A percentile compares a stretch with the other conserved stretches of the same genome.
Conservation (phyloP, 495 filamentous ascomycete species). For the Elaphomyces granulatus region DNA sequence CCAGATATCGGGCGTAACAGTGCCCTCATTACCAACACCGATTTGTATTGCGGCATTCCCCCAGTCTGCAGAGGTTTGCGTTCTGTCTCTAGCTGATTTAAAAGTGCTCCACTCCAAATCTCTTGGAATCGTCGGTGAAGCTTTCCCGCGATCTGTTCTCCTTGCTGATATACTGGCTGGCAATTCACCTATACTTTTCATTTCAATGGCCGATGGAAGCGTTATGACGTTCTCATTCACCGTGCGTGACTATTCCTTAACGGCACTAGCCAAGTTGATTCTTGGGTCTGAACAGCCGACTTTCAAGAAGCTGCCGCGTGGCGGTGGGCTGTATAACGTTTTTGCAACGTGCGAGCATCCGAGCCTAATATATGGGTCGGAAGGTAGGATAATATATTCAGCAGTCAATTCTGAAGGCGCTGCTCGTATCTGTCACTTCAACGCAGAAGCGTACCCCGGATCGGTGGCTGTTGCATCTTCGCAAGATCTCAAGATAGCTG, state of each 20-base stretch:
- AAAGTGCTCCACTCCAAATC: conserved; percentile 47
- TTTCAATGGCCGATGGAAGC: conserved; percentile 90
- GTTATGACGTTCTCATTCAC: conserved; percentile 77
- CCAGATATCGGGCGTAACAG: conserved; percentile 74
- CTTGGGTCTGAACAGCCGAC: conserved; percentile 74
- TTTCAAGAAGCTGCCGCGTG: conserved; percentile 59
- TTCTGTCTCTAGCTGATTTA: conserved; percentile 51
- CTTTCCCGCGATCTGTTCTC: conserved; percentile 70
- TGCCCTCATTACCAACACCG: conserved; percentile 33
- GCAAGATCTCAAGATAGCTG: conserved; percentile 60
- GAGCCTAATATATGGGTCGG: conserved; percentile 77
- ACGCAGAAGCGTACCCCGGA: conserved; percentile 64
- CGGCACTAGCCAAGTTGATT: conserved; percentile 61
- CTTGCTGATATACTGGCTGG: conserved; percentile 54
- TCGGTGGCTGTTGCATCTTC: conserved; percentile 70
- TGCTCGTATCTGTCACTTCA: conserved; percentile 64
- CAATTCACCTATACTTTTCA: conserved; percentile 60
- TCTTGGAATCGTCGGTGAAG: conserved; percentile 40
- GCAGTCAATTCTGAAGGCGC: conserved; percentile 89
- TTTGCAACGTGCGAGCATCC: conserved; percentile 92
- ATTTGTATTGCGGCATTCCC: conserved; percentile 75
- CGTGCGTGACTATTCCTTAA: conserved; percentile 39
- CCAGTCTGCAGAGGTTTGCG: conserved; percentile 55
- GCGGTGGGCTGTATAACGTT: conserved; percentile 54
- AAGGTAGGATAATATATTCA: conserved; percentile 81